Percentiles rank a stretch among this genome's conserved stretches.
These are phyloP conservation scores for Colletotrichum filicis DNA, from an alignment of 2,329 filamentous ascomycete genomes.

Conservation along the genomic window DNA sequence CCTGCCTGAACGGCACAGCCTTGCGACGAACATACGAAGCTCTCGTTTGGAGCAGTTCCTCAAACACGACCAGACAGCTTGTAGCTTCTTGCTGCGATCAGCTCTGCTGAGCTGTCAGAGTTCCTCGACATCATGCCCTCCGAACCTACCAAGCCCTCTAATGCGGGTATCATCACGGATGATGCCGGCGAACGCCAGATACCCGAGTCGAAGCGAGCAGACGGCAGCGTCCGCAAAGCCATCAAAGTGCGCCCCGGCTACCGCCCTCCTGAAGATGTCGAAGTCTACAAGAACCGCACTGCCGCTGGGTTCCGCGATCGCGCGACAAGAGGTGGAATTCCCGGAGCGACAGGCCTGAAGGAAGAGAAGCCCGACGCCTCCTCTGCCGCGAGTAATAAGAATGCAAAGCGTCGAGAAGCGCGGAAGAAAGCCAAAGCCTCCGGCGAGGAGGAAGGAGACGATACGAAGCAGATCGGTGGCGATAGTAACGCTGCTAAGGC, in stretches of 20 bases:
- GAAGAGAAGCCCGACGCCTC: slow-evolving; percentile 60
- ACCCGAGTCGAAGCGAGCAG: slow-evolving; percentile 84
- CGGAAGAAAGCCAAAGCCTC: slow-evolving; percentile 65
- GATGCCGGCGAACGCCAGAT: slow-evolving; percentile 85
- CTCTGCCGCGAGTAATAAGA: slow-evolving; percentile 75
- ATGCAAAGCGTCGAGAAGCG: slow-evolving; percentile 78
- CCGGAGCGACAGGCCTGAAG: slow-evolving; percentile 74
- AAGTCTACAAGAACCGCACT: slow-evolving; percentile 93
- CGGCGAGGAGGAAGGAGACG: slow-evolving; percentile 65
- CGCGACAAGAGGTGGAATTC: slow-evolving; percentile 70
- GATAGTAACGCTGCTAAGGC: slow-evolving; percentile 40
- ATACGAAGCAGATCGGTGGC: slow-evolving; percentile 41
- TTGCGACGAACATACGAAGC: neutral
- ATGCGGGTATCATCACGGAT: slow-evolving; percentile 82
- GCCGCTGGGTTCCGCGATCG: slow-evolving; percentile 87
- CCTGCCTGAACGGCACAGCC: neutral
- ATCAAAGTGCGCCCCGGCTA: slow-evolving; percentile 96
- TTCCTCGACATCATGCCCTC: slow-evolving; percentile 45
- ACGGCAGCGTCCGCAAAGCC: slow-evolving; percentile 92
- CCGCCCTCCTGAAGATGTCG: slow-evolving; percentile 92
- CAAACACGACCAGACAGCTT: neutral
- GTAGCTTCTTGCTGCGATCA: neutral
- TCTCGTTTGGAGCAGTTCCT: slow-evolving; percentile 1
- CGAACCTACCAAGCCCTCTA: slow-evolving; percentile 56
- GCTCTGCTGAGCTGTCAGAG: neutral